Percentiles rank a stretch among this genome's conserved stretches.
Evolutionary conservation across 352 stramenopile species (phyloP).

Genomic region (Pythium volutum): DNA sequence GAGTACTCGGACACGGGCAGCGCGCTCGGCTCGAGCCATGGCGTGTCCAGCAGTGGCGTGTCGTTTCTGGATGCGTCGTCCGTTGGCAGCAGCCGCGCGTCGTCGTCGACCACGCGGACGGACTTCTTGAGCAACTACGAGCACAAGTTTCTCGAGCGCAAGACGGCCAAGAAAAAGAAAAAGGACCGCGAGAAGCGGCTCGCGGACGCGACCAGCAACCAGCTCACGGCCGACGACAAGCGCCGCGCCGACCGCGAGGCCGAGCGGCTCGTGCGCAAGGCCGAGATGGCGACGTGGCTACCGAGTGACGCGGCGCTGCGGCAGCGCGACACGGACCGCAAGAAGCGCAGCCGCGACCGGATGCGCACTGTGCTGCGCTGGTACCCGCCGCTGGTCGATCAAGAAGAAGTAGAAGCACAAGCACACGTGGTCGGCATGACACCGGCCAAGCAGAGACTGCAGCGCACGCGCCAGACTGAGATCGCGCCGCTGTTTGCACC

Average conservation of each 20-base stretch:
- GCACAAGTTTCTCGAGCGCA: slow-evolving; percentile 52
- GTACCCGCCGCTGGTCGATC: slow-evolving; percentile 32
- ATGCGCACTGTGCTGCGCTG: slow-evolving; percentile 49
- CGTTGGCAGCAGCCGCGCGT: slow-evolving; percentile 28
- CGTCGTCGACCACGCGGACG: slow-evolving; percentile 34
- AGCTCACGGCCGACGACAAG: slow-evolving; percentile 42
- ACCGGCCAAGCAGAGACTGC: not conserved
- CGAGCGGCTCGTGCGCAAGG: slow-evolving; percentile 38
- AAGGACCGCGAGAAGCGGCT: slow-evolving; percentile 33
- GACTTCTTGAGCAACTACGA: slow-evolving; percentile 55
- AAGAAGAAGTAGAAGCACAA: not conserved
- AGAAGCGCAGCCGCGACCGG: slow-evolving; percentile 38
- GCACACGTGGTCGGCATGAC: not conserved
- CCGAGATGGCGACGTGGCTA: slow-evolving; percentile 61
- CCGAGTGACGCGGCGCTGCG: slow-evolving; percentile 31
- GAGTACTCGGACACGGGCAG: slow-evolving; percentile 40
- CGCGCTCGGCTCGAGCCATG: slow-evolving; percentile 25
- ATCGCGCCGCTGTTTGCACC: slow-evolving; percentile 42
- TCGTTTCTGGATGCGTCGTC: slow-evolving; percentile 48
- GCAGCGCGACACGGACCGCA: slow-evolving; percentile 30
- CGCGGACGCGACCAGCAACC: slow-evolving; percentile 34
- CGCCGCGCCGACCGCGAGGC: slow-evolving; percentile 46
- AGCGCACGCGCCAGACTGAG: slow-evolving; percentile 21
- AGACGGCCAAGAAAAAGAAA: slow-evolving; percentile 52
- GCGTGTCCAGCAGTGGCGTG: too few species aligned